Evolutionary conservation across 768 basidiomycete species (phyloP).

Genomic region (Galerina sulciceps): DNA sequence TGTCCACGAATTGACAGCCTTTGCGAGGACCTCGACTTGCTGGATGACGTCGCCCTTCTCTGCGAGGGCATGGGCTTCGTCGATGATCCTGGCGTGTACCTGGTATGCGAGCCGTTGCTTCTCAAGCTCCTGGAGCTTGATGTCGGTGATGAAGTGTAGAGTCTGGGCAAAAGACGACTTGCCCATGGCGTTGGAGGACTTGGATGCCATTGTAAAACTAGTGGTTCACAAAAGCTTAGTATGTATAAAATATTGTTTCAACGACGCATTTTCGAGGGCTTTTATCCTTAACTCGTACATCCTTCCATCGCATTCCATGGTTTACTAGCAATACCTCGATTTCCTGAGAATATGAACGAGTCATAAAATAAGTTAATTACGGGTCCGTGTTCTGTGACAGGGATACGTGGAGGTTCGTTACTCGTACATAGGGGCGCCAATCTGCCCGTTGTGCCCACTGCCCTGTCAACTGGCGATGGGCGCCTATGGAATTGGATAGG

Average conservation of each 20-base stretch:
- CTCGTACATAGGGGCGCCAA: too few species aligned
- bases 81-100: constrained; percentile 36
- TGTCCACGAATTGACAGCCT: constrained; percentile 38
- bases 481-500: too few species aligned
- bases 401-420: neutral
- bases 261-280: too few species aligned
- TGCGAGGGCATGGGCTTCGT: constrained; percentile 24
- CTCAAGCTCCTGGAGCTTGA: constrained; percentile 47
- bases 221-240: too few species aligned
- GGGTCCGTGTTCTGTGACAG: constrained; percentile 24
- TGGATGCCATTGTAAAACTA: too few species aligned
- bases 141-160: constrained; percentile 45
- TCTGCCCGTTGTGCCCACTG: too few species aligned
- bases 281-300: too few species aligned
- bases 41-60: constrained; percentile 26
- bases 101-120: constrained; percentile 41
- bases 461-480: too few species aligned
- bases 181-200: neutral
- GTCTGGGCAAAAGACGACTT: constrained; percentile 37
- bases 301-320: too few species aligned
- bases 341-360: constrained; percentile 34
- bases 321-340: constrained; percentile 33
- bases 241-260: too few species aligned
- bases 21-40: constrained; percentile 37
- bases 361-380: constrained; percentile 29